A percentile compares a stretch with the other conserved stretches of the same genome.
These are phyloP conservation scores for Globisporangium abappressorium DNA, from an alignment of 352 stramenopile genomes.

Conservation along the genomic window DNA sequence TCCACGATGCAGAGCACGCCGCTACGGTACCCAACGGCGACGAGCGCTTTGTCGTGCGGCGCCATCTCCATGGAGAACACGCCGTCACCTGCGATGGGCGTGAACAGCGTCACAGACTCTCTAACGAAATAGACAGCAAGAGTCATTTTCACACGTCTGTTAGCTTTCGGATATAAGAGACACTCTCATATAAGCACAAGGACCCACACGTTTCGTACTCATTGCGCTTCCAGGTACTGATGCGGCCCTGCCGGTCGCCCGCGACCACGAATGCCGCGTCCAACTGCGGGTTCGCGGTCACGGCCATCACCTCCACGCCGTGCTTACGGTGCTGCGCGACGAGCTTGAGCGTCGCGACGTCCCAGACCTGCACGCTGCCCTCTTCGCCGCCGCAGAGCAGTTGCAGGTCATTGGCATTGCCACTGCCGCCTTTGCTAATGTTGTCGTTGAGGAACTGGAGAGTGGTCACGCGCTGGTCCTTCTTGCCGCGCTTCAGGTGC, in stretches of 20 bases:
- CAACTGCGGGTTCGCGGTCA: constrained; percentile 25
- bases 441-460: constrained; percentile 47
- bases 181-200: neutral
- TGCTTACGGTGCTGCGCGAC: constrained; percentile 73
- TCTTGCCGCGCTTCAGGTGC: constrained; percentile 49
- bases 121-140: constrained; percentile 20
- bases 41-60: constrained; percentile 43
- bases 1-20: constrained; percentile 64
- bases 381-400: constrained; percentile 66
- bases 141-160: neutral
- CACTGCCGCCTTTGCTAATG: neutral
- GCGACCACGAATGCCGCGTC: constrained; percentile 51
- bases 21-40: constrained; percentile 72
- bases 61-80: constrained; percentile 56
- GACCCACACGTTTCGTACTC: constrained; percentile 29
- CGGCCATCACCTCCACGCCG: constrained; percentile 49
- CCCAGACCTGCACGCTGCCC: constrained; percentile 73
- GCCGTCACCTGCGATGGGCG: constrained; percentile 46
- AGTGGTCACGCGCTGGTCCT: constrained; percentile 58
- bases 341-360: constrained; percentile 39
- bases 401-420: constrained; percentile 21
- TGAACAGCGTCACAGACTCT: constrained; percentile 37
- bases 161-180: neutral
- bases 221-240: constrained; percentile 60
- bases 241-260: constrained; percentile 54